Conservation (phyloP, 306 rosid genomes). For the Carpinus fangiana region DNA sequence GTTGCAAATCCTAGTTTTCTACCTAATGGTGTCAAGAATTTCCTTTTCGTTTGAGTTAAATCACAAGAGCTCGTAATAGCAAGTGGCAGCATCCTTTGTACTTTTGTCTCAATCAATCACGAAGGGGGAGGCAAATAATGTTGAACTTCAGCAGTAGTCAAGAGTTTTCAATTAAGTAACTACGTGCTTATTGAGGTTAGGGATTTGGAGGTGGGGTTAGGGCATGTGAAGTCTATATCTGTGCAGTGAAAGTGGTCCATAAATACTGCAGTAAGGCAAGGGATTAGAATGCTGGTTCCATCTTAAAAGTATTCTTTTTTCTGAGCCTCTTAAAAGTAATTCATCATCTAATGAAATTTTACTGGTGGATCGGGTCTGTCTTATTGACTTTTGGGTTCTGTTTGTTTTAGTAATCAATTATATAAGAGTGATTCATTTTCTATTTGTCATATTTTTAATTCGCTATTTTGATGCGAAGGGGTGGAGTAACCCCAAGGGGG, state of each 20-base stretch:
- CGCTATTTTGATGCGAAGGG: no score
- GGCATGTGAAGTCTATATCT: neutral
- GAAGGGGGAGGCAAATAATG: neutral
- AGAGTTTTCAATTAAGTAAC: neutral
- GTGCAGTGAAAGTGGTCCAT: neutral
- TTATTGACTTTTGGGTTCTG: neutral
- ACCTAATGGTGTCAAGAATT: neutral
- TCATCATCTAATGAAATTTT: neutral
- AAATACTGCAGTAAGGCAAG: neutral
- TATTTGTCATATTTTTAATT: no score
- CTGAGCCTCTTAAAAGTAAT: neutral
- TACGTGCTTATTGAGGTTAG: neutral
- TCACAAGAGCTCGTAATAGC: neutral
- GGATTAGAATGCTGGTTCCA: constrained; percentile 7
- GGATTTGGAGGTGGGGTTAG: neutral
- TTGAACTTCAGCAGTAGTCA: neutral
- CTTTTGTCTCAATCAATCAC: neutral
- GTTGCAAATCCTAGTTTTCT: neutral
- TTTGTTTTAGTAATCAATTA: neutral
- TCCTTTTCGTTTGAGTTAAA: neutral
- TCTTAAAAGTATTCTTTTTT: neutral
- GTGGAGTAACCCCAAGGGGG: no score
- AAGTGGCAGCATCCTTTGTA: neutral
- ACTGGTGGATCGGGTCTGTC: neutral
- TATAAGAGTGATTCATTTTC: no score